These are phyloP conservation scores for Dacryopinax primogenitus DNA, from an alignment of 768 basidiomycete species.

Conservation along the genomic window DNA sequence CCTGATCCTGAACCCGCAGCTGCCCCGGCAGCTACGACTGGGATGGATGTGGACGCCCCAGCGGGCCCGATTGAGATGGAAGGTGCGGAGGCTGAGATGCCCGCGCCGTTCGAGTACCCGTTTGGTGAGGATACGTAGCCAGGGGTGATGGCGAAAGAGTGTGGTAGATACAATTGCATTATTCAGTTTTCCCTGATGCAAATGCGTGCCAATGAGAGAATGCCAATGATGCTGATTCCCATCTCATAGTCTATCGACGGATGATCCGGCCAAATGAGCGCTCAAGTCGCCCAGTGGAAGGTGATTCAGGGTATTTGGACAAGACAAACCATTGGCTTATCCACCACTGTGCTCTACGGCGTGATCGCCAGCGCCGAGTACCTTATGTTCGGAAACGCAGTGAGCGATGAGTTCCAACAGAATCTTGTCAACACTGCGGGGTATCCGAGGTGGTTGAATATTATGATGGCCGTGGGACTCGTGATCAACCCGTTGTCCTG, in stretches of 20 bases:
- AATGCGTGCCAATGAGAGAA: too few relatives aligned
- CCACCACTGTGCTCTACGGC: conserved; percentile 44
- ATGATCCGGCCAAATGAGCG: too few relatives aligned
- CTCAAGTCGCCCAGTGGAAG: too few relatives aligned
- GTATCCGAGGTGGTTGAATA: conserved; percentile 59
- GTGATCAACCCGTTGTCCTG: conserved; percentile 71
- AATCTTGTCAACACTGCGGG: conserved; percentile 62
- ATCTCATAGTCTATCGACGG: too few relatives aligned
- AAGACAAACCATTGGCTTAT: too few relatives aligned
- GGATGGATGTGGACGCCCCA: conserved; percentile 14
- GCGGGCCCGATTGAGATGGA: conserved; percentile 11
- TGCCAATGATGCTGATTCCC: too few relatives aligned
- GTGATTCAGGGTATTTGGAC: too few relatives aligned
- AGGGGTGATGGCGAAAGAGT: too few relatives aligned
- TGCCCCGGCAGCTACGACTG: neutral
- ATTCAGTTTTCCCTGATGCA: too few relatives aligned
- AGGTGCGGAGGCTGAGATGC: conserved; percentile 16
- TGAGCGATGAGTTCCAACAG: conserved; percentile 76
- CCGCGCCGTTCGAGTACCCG: conserved; percentile 16
- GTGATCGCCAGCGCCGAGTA: conserved; percentile 73
- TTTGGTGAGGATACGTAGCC: neutral
- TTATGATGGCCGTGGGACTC: conserved; percentile 71
- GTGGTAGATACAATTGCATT: too few relatives aligned
- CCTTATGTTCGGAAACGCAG: conserved; percentile 72
- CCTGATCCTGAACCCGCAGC: conserved; percentile 20